Percentiles rank a stretch among this genome's conserved stretches.
Conservation (phyloP, 257 asterid species). For the Solanum etuberosum region DNA sequence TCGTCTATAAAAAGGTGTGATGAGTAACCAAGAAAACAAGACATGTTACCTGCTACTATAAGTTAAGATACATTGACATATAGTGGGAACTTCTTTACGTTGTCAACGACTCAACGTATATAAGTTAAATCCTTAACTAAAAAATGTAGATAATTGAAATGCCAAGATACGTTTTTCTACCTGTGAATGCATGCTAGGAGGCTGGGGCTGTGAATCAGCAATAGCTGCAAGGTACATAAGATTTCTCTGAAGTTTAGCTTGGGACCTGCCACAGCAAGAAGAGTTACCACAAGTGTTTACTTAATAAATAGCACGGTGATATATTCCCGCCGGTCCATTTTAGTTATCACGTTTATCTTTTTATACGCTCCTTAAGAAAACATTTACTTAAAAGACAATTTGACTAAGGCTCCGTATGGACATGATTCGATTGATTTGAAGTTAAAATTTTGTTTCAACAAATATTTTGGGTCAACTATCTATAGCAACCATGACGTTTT, state of each 20-base stretch:
- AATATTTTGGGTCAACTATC: background rate
- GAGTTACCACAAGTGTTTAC: background rate
- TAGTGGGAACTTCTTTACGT: background rate
- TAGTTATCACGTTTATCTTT: background rate
- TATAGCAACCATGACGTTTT: background rate
- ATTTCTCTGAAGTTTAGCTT: constrained; percentile 81
- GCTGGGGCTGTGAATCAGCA: constrained; percentile 97
- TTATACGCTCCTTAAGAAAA: background rate
- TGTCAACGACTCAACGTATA: background rate
- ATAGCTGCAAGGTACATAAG: constrained; percentile 97
- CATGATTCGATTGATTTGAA: background rate
- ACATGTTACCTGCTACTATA: background rate
- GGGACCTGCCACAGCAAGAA: constrained; percentile 37
- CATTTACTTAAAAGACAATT: background rate
- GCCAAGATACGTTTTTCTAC: constrained; percentile 7
- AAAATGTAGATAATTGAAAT: background rate
- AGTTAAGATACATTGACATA: background rate
- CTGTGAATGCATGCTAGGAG: constrained; percentile 81
- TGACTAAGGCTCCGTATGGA: background rate
- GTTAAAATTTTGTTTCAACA: background rate
- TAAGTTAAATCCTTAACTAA: background rate
- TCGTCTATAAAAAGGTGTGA: background rate
- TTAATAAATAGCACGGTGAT: background rate
- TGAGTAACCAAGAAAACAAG: background rate
- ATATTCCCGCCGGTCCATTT: background rate